Conservation (phyloP, 345 rosid genomes). For the Acer negundo region DNA sequence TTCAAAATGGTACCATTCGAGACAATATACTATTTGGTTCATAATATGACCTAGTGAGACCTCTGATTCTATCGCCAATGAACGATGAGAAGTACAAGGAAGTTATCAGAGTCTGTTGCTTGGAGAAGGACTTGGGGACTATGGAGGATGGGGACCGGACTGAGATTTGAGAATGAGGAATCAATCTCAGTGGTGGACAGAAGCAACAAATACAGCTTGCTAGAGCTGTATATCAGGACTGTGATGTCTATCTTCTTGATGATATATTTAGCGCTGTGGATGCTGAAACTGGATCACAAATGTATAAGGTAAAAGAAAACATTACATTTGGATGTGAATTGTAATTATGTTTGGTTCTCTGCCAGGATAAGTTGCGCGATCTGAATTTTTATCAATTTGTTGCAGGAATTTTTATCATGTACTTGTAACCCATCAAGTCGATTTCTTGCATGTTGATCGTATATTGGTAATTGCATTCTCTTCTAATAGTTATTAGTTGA, state of each 20-base stretch:
- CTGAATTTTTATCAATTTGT: slow-evolving; percentile 8
- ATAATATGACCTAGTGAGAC: no score
- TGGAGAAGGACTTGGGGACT: slow-evolving; percentile 83
- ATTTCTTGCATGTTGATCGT: slow-evolving; percentile 81
- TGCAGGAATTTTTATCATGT: slow-evolving; percentile 81
- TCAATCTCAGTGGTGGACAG: slow-evolving; percentile 97
- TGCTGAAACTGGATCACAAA: slow-evolving; percentile 92
- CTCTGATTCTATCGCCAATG: no score
- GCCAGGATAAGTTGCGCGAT: background rate
- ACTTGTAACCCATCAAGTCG: slow-evolving; percentile 94
- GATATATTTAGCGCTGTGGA: slow-evolving; percentile 95
- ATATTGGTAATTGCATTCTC: slow-evolving; percentile 51
- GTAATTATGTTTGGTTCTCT: background rate
- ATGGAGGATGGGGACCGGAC: slow-evolving; percentile 94
- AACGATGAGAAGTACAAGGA: slow-evolving; percentile 52
- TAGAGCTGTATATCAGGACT: slow-evolving; percentile 84
- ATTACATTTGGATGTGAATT: background rate
- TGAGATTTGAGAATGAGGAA: slow-evolving; percentile 93
- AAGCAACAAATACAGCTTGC: slow-evolving; percentile 95
- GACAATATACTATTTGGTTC: slow-evolving; percentile 86
- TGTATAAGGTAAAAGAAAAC: slow-evolving; percentile 58
- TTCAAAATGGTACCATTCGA: slow-evolving; percentile 84
- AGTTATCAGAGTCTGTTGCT: slow-evolving; percentile 68
- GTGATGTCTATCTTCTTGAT: slow-evolving; percentile 84
- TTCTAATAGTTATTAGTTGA: background rate